phyloP scores from a whole-genome alignment of 768 basidiomycete genomes.

The Trametes punicea region DNA sequence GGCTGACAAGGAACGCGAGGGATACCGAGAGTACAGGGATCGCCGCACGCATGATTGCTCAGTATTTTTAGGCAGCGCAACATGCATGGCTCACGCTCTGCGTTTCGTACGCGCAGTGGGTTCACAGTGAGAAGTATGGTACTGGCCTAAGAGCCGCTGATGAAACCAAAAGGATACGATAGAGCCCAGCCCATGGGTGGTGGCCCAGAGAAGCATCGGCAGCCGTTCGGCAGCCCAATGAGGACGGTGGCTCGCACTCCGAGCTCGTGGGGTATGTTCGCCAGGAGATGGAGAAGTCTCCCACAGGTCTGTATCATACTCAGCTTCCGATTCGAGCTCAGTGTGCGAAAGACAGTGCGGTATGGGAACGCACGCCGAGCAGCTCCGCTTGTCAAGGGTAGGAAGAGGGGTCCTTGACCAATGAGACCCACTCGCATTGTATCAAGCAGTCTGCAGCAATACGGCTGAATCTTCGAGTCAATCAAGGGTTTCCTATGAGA shows the following conservation, averaged over 20 bases:
- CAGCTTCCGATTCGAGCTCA: background rate
- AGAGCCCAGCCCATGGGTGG: background rate
- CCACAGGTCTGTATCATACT: background rate
- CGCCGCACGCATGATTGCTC: background rate
- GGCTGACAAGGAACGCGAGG: background rate
- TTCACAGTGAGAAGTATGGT: background rate
- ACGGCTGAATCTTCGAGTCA: too few relatives aligned
- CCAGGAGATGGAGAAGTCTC: background rate
- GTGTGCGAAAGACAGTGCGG: conserved; percentile 3
- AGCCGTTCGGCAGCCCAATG: conserved; percentile 6
- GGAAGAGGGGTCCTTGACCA: background rate
- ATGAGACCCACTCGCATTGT: background rate
- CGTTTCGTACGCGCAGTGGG: background rate
- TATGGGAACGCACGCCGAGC: conserved; percentile 1
- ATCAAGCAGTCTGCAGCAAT: too few relatives aligned
- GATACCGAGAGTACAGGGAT: background rate
- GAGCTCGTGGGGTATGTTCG: background rate
- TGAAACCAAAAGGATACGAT: conserved; percentile 5
- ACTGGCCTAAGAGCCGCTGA: conserved; percentile 3
- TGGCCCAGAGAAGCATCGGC: background rate
- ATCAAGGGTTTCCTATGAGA: background rate
- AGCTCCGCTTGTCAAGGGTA: background rate
- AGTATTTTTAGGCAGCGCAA: background rate
- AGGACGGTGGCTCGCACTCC: conserved; percentile 8
- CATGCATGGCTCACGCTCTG: background rate